phyloP scores from a whole-genome alignment of 2,329 filamentous ascomycete genomes.

The Fusarium sp. region DNA sequence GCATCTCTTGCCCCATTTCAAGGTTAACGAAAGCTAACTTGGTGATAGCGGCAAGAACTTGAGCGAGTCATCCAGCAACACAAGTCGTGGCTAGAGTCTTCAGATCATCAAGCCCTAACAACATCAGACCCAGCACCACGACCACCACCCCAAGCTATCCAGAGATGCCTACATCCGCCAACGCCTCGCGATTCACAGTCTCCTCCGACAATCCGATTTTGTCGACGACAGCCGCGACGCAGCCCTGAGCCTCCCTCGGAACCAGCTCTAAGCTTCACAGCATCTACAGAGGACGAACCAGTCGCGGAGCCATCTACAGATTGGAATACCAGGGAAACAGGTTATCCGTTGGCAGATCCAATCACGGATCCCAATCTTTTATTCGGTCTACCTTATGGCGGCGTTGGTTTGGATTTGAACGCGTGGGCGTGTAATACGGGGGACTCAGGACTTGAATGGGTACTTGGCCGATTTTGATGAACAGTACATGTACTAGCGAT shows the following conservation, averaged over 20 bases:
- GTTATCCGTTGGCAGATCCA: conserved; percentile 14
- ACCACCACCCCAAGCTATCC: conserved; percentile 31
- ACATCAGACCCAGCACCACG: conserved; percentile 18
- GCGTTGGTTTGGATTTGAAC: conserved; percentile 35
- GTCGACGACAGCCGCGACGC: conserved; percentile 54
- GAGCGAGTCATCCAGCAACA: conserved; percentile 43
- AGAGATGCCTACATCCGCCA: conserved; percentile 43
- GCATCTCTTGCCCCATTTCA: accelerated
- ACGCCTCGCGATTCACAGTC: conserved; percentile 54
- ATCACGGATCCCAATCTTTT: conserved; percentile 37
- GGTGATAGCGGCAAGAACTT: conserved; percentile 39
- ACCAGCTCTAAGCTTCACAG: conserved; percentile 35
- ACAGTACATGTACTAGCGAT: conserved; percentile 43
- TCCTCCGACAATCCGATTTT: conserved; percentile 55
- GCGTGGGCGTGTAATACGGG: conserved; percentile 35
- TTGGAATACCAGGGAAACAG: conserved; percentile 22
- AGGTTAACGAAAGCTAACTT: neutral
- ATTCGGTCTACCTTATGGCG: conserved; percentile 39
- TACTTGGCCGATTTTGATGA: conserved; percentile 38
- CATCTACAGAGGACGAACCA: conserved; percentile 39
- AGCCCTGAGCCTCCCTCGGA: conserved; percentile 38
- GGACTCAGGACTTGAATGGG: conserved; percentile 27
- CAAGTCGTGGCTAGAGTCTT: conserved; percentile 40
- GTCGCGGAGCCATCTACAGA: conserved; percentile 23
- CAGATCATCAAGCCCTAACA: conserved; percentile 32